Evolutionary conservation across 1,139 yeast genomes (phyloP), one percentile per base, ranked within the genome.

Genomic region (Yamadazyma mexicana): DNA sequence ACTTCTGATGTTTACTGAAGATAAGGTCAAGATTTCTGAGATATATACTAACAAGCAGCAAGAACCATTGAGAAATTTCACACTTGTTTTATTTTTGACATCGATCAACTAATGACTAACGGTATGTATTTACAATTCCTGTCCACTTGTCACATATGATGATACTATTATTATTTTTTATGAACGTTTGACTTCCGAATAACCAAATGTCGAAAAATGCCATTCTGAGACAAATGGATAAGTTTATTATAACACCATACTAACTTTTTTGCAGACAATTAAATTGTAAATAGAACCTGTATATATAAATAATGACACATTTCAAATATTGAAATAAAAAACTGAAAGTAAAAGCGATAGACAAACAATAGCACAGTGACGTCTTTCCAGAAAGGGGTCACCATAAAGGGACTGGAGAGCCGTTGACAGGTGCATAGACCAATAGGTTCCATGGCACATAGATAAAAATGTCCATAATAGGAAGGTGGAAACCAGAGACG

Each of bases 101-200:
- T n/a, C 16, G 20, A 28, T 9, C 28, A 14, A 5, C 18, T 22
- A 28, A 40, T 25, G 41, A 39, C 25, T 40, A 32, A 47, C 28
- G 48, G 50, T 47, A 46, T 40, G 51, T 48, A 40, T 36, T 5
- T n/a, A 12, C 4, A n/a, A 9, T 12, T 12, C 32, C 10, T 8
- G 18, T 17, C 17, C 22, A 30, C 10, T 28, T 32, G 33, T 40
- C 38, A 37, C 17, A 25, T 8, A 31, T 45, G 47, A 43, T 45
- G 47, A 40, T 29, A 40, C 34, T 28, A 6, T 20, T 31, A 24
- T 27, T 28, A 34, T 45, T 43, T 44, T 46, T 31, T 49, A 45
- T 45, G 47, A 49, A 49, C 53, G 53, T 49, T 49, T 45, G 53
- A 49, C 53, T 49, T 47, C 53, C 40, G 48, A 49, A 44, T 24